Conservation (phyloP, 768 basidiomycete genomes). For the Paxillus ammoniavirescens region DNA sequence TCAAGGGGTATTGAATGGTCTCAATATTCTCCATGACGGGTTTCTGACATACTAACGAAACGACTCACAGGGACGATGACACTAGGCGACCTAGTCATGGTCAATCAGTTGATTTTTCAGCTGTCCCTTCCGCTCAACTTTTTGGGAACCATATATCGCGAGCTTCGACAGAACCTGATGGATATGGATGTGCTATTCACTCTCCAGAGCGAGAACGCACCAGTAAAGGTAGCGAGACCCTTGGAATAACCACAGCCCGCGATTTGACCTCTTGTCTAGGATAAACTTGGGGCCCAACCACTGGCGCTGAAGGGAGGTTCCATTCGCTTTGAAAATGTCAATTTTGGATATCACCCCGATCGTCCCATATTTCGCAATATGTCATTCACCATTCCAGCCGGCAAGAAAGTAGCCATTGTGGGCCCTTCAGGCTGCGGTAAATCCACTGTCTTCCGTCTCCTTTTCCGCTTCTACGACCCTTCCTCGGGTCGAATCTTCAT, state of each 20-base stretch:
- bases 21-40: background rate
- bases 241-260: background rate
- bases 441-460: conserved; percentile 90
- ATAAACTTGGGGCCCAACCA: conserved; percentile 64
- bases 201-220: conserved; percentile 76
- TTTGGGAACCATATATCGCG: conserved; percentile 94
- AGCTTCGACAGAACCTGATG: conserved; percentile 90
- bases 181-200: conserved; percentile 98
- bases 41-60: conserved; percentile 1
- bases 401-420: conserved; percentile 95
- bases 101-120: conserved; percentile 98
- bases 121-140: conserved; percentile 96
- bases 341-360: conserved; percentile 88
- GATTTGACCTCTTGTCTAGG: conserved; percentile 41
- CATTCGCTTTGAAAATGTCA: conserved; percentile 90
- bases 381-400: conserved; percentile 90
- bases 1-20: conserved; percentile 90
- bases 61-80: conserved; percentile 83
- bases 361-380: conserved; percentile 89
- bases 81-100: conserved; percentile 97
- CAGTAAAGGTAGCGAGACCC: conserved; percentile 48
- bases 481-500: conserved; percentile 75
- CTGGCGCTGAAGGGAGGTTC: conserved; percentile 76
- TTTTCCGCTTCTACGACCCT: conserved; percentile 94
- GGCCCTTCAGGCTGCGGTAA: conserved; percentile 98